Evolutionary conservation across 345 rosid species (phyloP), one percentile per base, ranked within the genome.

Genomic region (Rhizophora apiculata): DNA sequence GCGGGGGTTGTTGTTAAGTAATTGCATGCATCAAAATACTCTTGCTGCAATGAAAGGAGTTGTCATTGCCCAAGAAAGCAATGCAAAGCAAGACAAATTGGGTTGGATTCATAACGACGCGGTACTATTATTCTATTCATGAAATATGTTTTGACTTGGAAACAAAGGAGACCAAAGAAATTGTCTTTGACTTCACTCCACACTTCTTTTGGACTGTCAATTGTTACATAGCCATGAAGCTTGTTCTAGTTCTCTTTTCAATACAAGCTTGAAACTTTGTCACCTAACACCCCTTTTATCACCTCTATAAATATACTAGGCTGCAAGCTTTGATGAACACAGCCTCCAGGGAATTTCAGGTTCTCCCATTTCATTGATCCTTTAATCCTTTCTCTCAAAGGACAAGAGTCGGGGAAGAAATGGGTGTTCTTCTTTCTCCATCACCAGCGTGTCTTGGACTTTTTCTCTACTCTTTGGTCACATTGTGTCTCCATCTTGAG

Each of bases 111-210:
- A 43, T 43, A 13, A 13, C 49, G 49, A 13, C 19, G 49, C 13
- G 4, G 18, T 24, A 24, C 18, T 56, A 24, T 56, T 21, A 56
- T 56, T 56, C 6, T 56, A 56, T 56, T 56, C 30, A 1, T 20
- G 31, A 6, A 24, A 56, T 27, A 70, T 37, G 57, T 43, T 74
- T 82, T 71, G 76, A 70, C 70, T 74, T 82, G 79, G 70, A 74
- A 62, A 64, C 68, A 61, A 80, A 80, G 83, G 76, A 61, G 73
- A 78, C 81, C 82, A 76, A 72, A 68, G 73, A 46, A 29, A 68
- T 43, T 87, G 83, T 76, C 97, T 91, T 91, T 77, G 84, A 86
- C 82, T 85, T 51, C 85, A 90, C 98, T 85, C 96, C 77, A 80
- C 69, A 80, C 81, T 79, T 68, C 87, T 84, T 88, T 85, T 78